Percentiles rank a stretch among this genome's conserved stretches.
Evolutionary conservation across 192 early-diverging fungal species (phyloP).

Genomic region (Powellomyces hirtus): DNA sequence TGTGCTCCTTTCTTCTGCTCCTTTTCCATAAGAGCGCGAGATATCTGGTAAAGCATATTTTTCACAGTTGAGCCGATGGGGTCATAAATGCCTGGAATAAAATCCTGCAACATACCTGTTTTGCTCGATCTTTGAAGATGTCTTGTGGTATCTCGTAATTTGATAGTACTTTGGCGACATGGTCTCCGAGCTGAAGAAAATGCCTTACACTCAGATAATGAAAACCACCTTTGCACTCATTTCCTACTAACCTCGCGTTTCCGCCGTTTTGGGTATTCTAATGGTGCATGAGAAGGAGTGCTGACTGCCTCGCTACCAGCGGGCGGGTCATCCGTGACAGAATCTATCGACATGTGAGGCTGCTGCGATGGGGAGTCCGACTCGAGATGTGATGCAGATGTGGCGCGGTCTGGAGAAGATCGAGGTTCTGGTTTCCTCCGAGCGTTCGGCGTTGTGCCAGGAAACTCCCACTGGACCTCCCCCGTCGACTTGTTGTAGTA

Average conservation of each 20-base stretch:
- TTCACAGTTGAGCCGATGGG: neutral
- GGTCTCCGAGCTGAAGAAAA: conserved; percentile 33
- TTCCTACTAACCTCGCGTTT: conserved; percentile 14
- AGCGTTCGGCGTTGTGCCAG: too few relatives aligned
- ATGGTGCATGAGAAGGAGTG: neutral
- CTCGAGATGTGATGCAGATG: too few relatives aligned
- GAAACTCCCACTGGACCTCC: conserved; percentile 37
- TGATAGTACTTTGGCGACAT: conserved; percentile 44
- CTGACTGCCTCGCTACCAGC: conserved; percentile 25
- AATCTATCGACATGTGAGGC: too few relatives aligned
- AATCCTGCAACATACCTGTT: too few relatives aligned
- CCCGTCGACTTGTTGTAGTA: conserved; percentile 32
- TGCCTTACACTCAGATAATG: too few relatives aligned
- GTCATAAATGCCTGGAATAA: too few relatives aligned
- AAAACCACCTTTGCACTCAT: too few relatives aligned
- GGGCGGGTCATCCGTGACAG: too few relatives aligned
- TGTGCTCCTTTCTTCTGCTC: conserved; percentile 21
- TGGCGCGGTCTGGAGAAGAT: too few relatives aligned
- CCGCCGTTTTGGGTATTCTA: conserved; percentile 2
- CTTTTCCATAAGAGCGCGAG: conserved; percentile 40
- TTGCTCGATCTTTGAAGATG: conserved; percentile 47
- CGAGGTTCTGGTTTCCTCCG: neutral
- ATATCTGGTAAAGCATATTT: conserved; percentile 23
- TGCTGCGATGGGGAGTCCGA: too few relatives aligned
- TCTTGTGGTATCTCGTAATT: conserved; percentile 38